Conservation (phyloP, 116 monocot genomes). For the Zostera marina region DNA sequence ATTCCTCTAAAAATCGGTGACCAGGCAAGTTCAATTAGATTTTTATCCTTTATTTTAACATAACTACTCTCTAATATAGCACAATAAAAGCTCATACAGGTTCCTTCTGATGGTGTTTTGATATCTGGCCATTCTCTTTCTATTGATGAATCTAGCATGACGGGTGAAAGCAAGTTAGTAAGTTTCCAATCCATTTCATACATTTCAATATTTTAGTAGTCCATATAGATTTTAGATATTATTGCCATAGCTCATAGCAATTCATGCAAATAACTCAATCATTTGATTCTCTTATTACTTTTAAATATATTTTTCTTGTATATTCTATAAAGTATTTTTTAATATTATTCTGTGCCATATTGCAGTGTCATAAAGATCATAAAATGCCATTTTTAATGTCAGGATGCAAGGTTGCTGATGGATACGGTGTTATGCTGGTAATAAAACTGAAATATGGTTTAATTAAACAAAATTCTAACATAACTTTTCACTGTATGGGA, state of each 20-base stretch:
- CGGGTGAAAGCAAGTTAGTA: conserved; percentile 91
- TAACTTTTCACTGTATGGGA: too few relatives aligned
- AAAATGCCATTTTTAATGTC: conserved; percentile 91
- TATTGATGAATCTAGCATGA: conserved; percentile 99
- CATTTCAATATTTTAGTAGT: background rate
- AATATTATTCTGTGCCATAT: background rate
- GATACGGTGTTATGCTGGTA: conserved; percentile 96
- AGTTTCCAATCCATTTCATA: conserved; percentile 10
- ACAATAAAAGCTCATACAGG: conserved; percentile 20
- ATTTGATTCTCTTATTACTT: too few relatives aligned
- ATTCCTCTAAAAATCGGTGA: conserved; percentile 98
- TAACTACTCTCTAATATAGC: background rate
- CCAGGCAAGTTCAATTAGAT: conserved; percentile 35
- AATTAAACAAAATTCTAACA: too few relatives aligned
- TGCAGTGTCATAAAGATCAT: conserved; percentile 67
- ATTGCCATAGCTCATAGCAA: background rate
- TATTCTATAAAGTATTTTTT: background rate
- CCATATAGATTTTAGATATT: background rate
- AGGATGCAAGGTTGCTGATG: conserved; percentile 99
- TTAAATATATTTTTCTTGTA: background rate
- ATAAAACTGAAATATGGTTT: conserved; percentile 2
- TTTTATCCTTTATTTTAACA: background rate
- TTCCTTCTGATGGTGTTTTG: conserved; percentile 92
- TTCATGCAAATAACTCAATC: background rate
- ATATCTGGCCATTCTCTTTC: conserved; percentile 84